Evolutionary conservation across 1,284 basidiomycete species (phyloP), one percentile per base, ranked within the genome.

Genomic region (Exobasidium rhododendri): DNA sequence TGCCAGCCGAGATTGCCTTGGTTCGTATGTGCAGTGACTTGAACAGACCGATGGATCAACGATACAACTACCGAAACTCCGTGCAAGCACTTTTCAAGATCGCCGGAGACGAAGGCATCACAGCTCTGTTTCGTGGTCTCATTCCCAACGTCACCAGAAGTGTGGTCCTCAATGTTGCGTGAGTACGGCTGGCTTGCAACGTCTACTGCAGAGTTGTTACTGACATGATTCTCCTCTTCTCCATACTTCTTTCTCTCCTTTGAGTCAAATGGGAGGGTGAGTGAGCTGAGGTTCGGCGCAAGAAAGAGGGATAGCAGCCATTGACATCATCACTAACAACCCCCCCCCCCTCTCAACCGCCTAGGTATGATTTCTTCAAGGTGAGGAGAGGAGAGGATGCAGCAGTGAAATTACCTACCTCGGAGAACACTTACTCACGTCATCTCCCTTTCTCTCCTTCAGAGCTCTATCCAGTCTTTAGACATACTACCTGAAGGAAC

Each of bases 61-160:
- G 72, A 13, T 79, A 71, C 57, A 59, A 58, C 32, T 82, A 82
- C 62, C 62, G 79, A 20, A 82, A 84, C 65, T 81, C 82, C n/a
- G 56, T 83, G 30, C 74, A 82, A 26, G 83, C 83, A 0, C 61
- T 84, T 14, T 79, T 81, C 54, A 67, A 81, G 35, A 82, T 84
- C 74, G 79, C 81, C n/a, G 63, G 67, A n/a, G 81, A 83, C 4
- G 84, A 84, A 68, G 83, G 84, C 14, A 62, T 80, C 4, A 56
- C 63, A 0, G 79, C 79, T 3, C 75, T 85, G 20, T 81, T 81
- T 52, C 71, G 83, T 30, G 84, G 84, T 14, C 61, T 83, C 5
- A 77, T 76, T 5, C 83, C 84, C 2, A 85, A 85, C 66, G 81
- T 82, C 2, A 83, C 83, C 49, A 72, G 83, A 57, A 82, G 83